Conservation (phyloP, 441 rosid genomes). For the Theobroma grandiflorum region DNA sequence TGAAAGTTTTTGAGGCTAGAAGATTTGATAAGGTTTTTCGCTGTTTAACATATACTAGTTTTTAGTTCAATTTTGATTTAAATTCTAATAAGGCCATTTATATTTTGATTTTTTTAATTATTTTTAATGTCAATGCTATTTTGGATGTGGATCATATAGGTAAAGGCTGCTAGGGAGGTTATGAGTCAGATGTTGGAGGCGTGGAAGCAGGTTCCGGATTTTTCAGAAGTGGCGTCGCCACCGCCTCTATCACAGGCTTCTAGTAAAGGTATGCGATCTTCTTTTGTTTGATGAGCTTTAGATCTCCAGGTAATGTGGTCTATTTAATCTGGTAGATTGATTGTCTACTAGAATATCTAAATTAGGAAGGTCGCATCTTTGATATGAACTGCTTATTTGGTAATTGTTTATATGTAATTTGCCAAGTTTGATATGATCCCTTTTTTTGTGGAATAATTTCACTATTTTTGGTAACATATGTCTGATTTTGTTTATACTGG, state of each 20-base stretch:
- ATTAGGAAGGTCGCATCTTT: constrained; percentile 18
- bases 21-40: constrained; percentile 79
- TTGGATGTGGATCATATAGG: constrained; percentile 43
- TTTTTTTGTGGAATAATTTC: neutral
- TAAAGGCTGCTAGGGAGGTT: constrained; percentile 92
- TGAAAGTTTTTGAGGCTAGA: constrained; percentile 75
- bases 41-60: neutral
- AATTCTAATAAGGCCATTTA: neutral
- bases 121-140: neutral
- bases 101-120: neutral
- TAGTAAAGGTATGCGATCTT: constrained; percentile 59
- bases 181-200: constrained; percentile 85
- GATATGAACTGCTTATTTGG: neutral
- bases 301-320: neutral
- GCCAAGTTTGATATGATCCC: neutral
- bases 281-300: constrained; percentile 10
- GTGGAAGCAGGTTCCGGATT: constrained; percentile 91
- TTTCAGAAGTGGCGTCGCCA: constrained; percentile 73
- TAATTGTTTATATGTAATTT: neutral
- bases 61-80: neutral
- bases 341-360: constrained; percentile 1
- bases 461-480: neutral
- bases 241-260: constrained; percentile 67
- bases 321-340: constrained; percentile 15
- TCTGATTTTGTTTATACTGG: neutral